Conservation (phyloP, 2,329 filamentous ascomycete species). For the Colletotrichum siamense region DNA sequence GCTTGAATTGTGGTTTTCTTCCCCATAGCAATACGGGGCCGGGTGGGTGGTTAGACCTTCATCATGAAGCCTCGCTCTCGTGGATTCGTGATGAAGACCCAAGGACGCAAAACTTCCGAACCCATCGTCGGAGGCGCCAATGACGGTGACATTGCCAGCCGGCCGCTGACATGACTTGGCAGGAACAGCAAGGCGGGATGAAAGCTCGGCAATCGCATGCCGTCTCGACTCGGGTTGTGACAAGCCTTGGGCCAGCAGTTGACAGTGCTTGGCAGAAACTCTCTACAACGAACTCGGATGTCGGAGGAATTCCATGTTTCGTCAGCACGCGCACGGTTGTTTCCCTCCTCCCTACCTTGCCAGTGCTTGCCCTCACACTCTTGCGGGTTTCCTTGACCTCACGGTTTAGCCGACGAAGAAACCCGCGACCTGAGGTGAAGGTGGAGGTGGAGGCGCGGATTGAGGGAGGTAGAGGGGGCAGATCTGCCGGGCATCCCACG, state of each 20-base stretch:
- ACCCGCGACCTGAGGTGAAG: not conserved
- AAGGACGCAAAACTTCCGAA: not conserved
- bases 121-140: not conserved
- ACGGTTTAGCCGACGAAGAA: not conserved
- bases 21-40: not conserved
- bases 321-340: constrained; percentile 12
- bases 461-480: not conserved
- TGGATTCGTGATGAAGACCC: not conserved
- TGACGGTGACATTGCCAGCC: constrained; percentile 1
- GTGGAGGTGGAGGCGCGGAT: not conserved
- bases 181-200: constrained; percentile 7
- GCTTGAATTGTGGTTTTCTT: not conserved
- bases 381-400: not conserved
- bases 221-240: constrained; percentile 11
- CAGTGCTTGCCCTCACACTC: not conserved
- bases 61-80: not conserved
- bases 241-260: constrained; percentile 18
- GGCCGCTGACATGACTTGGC: constrained; percentile 11
- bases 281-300: constrained; percentile 2
- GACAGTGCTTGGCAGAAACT: constrained; percentile 17
- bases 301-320: constrained; percentile 12
- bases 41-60: not conserved
- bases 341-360: not conserved
- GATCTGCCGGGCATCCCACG: constrained; percentile 9
- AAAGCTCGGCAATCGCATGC: constrained; percentile 12